A percentile compares a stretch with the other conserved stretches of the same genome.
Evolutionary conservation across 139 green algal species (phyloP).

Genomic region (Chlorella sp.): DNA sequence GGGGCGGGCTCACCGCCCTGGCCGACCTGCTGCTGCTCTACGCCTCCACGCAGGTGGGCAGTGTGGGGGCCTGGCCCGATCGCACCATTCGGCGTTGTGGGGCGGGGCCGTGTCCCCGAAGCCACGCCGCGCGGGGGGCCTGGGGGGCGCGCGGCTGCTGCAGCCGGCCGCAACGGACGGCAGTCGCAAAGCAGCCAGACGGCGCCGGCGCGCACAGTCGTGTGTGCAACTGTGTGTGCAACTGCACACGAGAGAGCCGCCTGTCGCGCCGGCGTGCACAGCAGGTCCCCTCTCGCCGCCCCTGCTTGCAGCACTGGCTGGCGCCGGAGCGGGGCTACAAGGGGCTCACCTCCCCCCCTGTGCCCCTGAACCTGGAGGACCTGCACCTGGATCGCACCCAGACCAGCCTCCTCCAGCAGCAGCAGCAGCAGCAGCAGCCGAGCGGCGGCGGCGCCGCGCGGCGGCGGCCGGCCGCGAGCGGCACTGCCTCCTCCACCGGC

Average conservation of each 20-base stretch:
- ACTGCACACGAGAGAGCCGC: no score
- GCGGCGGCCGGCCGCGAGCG: neutral
- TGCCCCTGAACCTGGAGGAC: conserved; percentile 61
- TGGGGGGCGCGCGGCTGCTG: no score
- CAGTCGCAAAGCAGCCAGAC: no score
- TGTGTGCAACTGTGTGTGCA: no score
- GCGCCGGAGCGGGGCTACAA: conserved; percentile 69
- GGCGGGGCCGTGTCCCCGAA: no score
- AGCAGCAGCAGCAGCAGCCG: neutral
- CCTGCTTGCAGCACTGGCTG: conserved; percentile 58
- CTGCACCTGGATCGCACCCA: conserved; percentile 41
- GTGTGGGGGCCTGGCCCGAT: no score
- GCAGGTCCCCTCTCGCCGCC: no score
- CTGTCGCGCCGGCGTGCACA: no score
- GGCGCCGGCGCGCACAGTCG: no score
- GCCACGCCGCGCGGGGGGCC: no score
- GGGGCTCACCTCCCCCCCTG: conserved; percentile 57
- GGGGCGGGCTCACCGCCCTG: conserved; percentile 51
- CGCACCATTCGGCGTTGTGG: no score
- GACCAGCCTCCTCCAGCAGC: conserved; percentile 1
- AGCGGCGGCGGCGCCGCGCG: conserved; percentile 1
- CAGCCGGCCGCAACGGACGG: no score
- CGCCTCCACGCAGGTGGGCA: conserved; percentile 57
- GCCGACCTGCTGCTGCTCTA: conserved; percentile 75
- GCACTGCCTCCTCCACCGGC: neutral